phyloP scores from a whole-genome alignment of 2,329 filamentous ascomycete species.

The Penicillium sp. region DNA sequence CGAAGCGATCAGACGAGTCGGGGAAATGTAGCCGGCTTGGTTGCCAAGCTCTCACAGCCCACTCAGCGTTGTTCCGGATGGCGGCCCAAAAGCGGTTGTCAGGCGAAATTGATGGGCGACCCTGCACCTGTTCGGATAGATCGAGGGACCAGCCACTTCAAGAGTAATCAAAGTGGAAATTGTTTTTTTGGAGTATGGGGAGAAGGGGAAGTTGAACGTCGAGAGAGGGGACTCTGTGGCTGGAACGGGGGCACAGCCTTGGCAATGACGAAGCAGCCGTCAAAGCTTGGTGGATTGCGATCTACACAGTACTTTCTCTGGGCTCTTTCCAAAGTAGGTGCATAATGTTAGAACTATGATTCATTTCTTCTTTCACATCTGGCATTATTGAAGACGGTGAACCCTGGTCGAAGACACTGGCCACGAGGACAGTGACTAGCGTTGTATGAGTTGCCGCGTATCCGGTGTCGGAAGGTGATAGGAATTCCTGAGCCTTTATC shows the following conservation, averaged over 20 bases:
- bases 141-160: conserved; percentile 9
- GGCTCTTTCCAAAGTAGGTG: not conserved
- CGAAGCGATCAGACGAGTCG: conserved; percentile 10
- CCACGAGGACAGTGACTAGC: not conserved
- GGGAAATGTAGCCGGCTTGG: conserved; percentile 8
- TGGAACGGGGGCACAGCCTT: conserved; percentile 26
- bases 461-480: not conserved
- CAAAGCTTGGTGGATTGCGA: not conserved
- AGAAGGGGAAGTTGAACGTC: conserved; percentile 10
- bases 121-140: conserved; percentile 4
- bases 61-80: conserved; percentile 15
- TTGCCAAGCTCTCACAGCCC: conserved; percentile 25
- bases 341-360: not conserved
- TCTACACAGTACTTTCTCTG: not conserved
- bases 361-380: not conserved
- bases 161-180: not conserved
- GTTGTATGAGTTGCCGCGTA: not conserved
- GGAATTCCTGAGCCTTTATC: not conserved
- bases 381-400: not conserved
- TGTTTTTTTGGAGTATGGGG: conserved; percentile 1
- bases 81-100: conserved; percentile 18
- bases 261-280: conserved; percentile 26
- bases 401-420: not conserved
- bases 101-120: conserved; percentile 7
- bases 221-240: conserved; percentile 23